A percentile compares a stretch with the other conserved stretches of the same genome.
Evolutionary conservation across 495 filamentous ascomycete species (phyloP).

Genomic region (Penicillium coffeae): DNA sequence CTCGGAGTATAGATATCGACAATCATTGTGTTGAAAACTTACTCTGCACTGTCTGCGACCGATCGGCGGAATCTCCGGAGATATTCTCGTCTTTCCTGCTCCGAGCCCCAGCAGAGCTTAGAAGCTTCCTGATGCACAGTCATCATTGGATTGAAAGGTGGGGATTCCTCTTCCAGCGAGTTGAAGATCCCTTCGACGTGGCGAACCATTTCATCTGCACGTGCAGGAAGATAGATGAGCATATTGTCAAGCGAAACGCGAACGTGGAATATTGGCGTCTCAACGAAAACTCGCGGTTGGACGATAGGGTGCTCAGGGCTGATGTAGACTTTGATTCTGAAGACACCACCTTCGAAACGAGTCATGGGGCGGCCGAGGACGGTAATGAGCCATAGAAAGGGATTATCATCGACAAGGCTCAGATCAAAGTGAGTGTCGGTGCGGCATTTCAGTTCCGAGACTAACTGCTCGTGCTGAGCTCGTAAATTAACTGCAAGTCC

Average conservation of each 20-base stretch:
- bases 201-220: slow-evolving; percentile 71
- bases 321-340: slow-evolving; percentile 73
- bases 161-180: slow-evolving; percentile 78
- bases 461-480: slow-evolving; percentile 80
- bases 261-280: slow-evolving; percentile 82
- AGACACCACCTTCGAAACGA: slow-evolving; percentile 86
- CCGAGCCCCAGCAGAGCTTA: slow-evolving; percentile 79
- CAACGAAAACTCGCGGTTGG: slow-evolving; percentile 78
- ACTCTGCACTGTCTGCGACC: slow-evolving; percentile 54
- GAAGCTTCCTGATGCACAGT: slow-evolving; percentile 84
- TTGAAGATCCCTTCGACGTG: slow-evolving; percentile 85
- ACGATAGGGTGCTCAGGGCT: slow-evolving; percentile 90
- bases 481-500: slow-evolving; percentile 77
- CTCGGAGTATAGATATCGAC: too few species aligned
- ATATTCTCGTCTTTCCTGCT: slow-evolving; percentile 77
- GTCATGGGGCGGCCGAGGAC: slow-evolving; percentile 94
- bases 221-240: slow-evolving; percentile 75
- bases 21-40: too few species aligned
- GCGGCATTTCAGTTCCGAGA: slow-evolving; percentile 64
- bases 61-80: slow-evolving; percentile 68
- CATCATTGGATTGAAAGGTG: slow-evolving; percentile 86
- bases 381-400: slow-evolving; percentile 58
- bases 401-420: slow-evolving; percentile 59
- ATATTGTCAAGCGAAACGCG: slow-evolving; percentile 75
- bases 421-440: slow-evolving; percentile 68